Conservation (phyloP, 169 alveolate species). For the Cryptosporidium xiaoi region DNA sequence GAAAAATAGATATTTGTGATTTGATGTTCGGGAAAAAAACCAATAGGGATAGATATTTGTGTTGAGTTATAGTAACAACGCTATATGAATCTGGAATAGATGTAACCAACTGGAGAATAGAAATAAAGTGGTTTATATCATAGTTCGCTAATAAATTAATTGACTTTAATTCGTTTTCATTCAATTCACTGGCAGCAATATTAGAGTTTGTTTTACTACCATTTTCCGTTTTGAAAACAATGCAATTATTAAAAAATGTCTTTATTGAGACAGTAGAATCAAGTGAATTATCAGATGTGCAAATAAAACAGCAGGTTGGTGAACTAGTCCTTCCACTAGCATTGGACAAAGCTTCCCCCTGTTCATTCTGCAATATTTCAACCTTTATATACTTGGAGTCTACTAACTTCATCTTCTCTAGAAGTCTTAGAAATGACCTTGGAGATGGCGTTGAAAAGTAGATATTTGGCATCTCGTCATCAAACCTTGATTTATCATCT, state of each 20-base stretch:
- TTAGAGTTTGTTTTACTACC: neutral
- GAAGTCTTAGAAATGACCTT: slow-evolving; percentile 24
- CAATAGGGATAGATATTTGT: slow-evolving; percentile 48
- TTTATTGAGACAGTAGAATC: slow-evolving; percentile 50
- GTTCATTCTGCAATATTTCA: slow-evolving; percentile 50
- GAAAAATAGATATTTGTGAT: slow-evolving; percentile 57
- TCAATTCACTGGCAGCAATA: slow-evolving; percentile 6
- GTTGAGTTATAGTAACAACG: slow-evolving; percentile 49
- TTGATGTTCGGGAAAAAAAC: slow-evolving; percentile 49
- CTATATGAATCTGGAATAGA: slow-evolving; percentile 46
- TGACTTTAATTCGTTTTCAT: neutral
- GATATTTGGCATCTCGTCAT: slow-evolving; percentile 17
- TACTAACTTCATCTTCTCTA: slow-evolving; percentile 69
- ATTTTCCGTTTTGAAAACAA: slow-evolving; percentile 33
- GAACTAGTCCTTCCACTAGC: neutral
- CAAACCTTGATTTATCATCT: slow-evolving; percentile 20
- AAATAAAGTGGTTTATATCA: slow-evolving; percentile 63
- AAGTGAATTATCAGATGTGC: slow-evolving; percentile 44
- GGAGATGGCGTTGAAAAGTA: slow-evolving; percentile 67
- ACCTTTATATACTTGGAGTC: slow-evolving; percentile 43
- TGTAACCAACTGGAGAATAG: slow-evolving; percentile 21
- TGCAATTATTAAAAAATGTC: slow-evolving; percentile 51
- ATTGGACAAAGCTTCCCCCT: too few relatives aligned
- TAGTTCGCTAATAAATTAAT: slow-evolving; percentile 22
- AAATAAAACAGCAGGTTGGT: slow-evolving; percentile 35